Base-by-base conservation (phyloP, 1,139 yeast species). In the Entelexis sorbosivorans region DNA sequence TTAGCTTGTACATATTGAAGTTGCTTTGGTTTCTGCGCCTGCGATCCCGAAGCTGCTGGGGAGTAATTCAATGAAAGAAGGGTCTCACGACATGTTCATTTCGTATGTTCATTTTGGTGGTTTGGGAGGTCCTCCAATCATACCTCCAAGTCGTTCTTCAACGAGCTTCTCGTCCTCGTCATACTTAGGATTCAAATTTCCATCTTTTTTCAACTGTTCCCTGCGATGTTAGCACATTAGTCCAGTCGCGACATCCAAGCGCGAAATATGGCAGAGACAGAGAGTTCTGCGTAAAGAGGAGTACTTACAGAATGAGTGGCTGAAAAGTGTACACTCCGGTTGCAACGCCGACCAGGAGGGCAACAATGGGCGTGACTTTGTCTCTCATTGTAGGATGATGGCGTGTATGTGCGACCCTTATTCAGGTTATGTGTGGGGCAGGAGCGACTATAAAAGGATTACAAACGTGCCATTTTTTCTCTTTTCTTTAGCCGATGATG, bases 161-260 rank as follows among this genome's bases (percentile, higher is more conserved):
- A 49, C 54, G 14, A 48, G 45, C 38, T 50, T 35, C 19, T 46
- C 54, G 34, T 58, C 56, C 40, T 36, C 46, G 34, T 50, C 49
- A 48, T 52, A 59, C 44, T 59, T 56, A 13, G 65, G 63, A 36
- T 60, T 73, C 52, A 85, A 70, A 52, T 76, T 74, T 2, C 87
- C 86, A 60, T 83, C 89, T 61, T 79, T 76, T 58, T 75, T 72
- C 54, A 85, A 70, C 59, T 76, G 83, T 52, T 82, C 91, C 34
- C 84, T 79, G 58, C 24, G n/a, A 4, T 10, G 60, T 53, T 49
- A 47, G 60, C 47, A 38, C 13, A 7, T 4, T 28, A 13, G 26
- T 32, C 5, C 9, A 4, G 40, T 11, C 32, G 38, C 22, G 16
- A 29, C 13, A 10, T 26, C 28, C 28, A 26, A 26, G n/a, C n/a